Percentiles rank a stretch among this genome's conserved stretches.
Conservation (phyloP, 257 asterid genomes). For the Linaria vulgaris region DNA sequence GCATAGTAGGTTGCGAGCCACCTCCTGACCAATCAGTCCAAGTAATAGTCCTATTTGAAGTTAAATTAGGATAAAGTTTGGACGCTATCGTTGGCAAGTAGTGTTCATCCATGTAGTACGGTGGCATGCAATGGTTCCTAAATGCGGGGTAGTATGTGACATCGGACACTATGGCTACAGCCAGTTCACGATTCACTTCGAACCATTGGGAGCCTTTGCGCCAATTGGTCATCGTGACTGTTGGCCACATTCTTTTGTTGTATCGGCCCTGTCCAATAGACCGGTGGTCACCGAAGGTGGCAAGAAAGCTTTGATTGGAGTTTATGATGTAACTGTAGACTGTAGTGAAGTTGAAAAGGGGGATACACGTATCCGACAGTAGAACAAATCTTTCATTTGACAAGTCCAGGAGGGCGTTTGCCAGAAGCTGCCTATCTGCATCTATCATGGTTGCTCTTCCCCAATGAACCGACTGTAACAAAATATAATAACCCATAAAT, state of each 20-base stretch:
- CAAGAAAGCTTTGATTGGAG: constrained; percentile 55
- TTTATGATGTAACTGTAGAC: constrained; percentile 54
- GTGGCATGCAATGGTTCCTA: constrained; percentile 63
- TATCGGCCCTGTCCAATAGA: constrained; percentile 65
- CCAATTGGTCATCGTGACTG: constrained; percentile 48
- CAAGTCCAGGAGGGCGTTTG: constrained; percentile 71
- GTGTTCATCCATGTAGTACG: constrained; percentile 88
- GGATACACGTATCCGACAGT: constrained; percentile 78
- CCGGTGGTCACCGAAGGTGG: constrained; percentile 58
- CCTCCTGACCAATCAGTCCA: constrained; percentile 82
- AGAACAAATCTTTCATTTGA: constrained; percentile 66
- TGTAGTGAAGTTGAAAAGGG: constrained; percentile 62
- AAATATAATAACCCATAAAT: background rate
- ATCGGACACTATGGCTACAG: constrained; percentile 54
- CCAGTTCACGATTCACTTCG: constrained; percentile 50
- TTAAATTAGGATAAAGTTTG: constrained; percentile 45
- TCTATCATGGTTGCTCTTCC: constrained; percentile 71
- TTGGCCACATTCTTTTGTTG: constrained; percentile 64
- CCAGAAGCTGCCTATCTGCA: constrained; percentile 69
- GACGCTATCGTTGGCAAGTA: constrained; percentile 72
- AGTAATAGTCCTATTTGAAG: constrained; percentile 56
- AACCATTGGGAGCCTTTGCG: constrained; percentile 87
- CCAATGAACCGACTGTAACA: constrained; percentile 61
- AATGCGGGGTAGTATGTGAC: constrained; percentile 50
- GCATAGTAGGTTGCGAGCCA: constrained; percentile 59